A percentile compares a stretch with the other conserved stretches of the same genome.
These are phyloP conservation scores for Monascus purpureus DNA, from an alignment of 495 filamentous ascomycete species.

Conservation along the genomic window DNA sequence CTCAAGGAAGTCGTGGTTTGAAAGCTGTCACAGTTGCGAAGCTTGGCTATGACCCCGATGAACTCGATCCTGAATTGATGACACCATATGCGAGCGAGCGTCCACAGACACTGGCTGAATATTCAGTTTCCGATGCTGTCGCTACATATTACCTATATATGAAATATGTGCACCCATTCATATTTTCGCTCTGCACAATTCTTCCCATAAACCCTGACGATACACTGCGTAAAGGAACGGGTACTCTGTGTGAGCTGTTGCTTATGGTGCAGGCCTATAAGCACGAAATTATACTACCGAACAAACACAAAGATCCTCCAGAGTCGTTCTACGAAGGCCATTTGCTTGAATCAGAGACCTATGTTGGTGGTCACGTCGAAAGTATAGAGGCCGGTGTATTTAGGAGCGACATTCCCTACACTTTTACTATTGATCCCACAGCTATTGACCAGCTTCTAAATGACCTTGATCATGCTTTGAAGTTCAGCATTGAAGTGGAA, in stretches of 20 bases:
- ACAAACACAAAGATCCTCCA: slow-evolving; percentile 84
- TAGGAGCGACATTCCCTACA: slow-evolving; percentile 83
- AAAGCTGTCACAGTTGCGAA: slow-evolving; percentile 98
- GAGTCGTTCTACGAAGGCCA: slow-evolving; percentile 97
- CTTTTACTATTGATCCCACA: slow-evolving; percentile 74
- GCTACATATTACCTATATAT: slow-evolving; percentile 99
- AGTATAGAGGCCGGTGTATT: slow-evolving; percentile 99
- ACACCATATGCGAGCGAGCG: slow-evolving; percentile 83
- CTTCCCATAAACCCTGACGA: slow-evolving; percentile 88
- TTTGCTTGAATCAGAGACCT: slow-evolving; percentile 89
- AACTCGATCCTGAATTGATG: slow-evolving; percentile 97
- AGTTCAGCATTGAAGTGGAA: slow-evolving; percentile 85
- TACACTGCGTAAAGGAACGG: slow-evolving; percentile 86
- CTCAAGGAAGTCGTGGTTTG: slow-evolving; percentile 90
- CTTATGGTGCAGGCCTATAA: slow-evolving; percentile 97
- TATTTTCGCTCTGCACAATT: slow-evolving; percentile 96
- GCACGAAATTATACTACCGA: slow-evolving; percentile 82
- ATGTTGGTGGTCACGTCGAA: slow-evolving; percentile 96
- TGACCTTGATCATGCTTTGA: slow-evolving; percentile 82
- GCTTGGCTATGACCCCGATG: slow-evolving; percentile 95
- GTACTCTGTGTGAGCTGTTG: slow-evolving; percentile 96
- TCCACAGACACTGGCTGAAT: slow-evolving; percentile 88
- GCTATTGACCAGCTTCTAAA: slow-evolving; percentile 78
- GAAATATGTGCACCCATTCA: slow-evolving; percentile 99
- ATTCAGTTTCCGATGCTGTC: slow-evolving; percentile 97